Base-by-base conservation (phyloP, 106 monocot species). In the Dioscorea zingiberensis region DNA sequence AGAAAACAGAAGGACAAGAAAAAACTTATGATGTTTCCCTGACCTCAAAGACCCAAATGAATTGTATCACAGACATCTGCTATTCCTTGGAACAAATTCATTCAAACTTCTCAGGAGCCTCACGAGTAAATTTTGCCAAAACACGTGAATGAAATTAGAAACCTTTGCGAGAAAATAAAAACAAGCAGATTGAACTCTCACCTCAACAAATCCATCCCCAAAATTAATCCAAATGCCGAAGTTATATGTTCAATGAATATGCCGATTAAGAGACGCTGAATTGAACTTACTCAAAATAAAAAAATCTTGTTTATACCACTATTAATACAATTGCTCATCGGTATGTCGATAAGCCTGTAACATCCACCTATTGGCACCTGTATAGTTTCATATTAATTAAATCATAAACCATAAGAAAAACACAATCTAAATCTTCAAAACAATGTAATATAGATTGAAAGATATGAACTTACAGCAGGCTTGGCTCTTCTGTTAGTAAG, bases 51-150 rank as follows among this genome's bases (percentile, higher is more conserved):
- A 93, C 79, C 93, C 93, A 93, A 13, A 72, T 74, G 73, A 93
- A 93, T 69, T 85, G 93, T 55, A 88, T 82, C n/a, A 93, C 88
- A 61, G 88, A n/a, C 93, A 76, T 93, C 93, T 44, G 93, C 93
- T 57, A 88, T 93, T 60, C 93, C 85, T 60, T 88, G 88, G 63
- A 88, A 93, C 93, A 85, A 93, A 14, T 77, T 85, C 71, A 73
- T 86, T 65, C 88, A 85, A 46, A 66, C 70, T 71, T 93, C 80
- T 44, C 92, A 87, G 27, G 84, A n/a, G 74, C 58, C 84, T 87
- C 59, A n/a, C 87, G 92, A 28, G 92, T 88, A 18, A 88, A n/a
- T n/a, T n/a, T 85, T 17, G 85, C 93, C 45, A 93, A 66, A 16
- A 93, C 80, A 84, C 87, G 54, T 13, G 13, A 3, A 25, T 3